These are phyloP conservation scores for Aspergillus fumigatus DNA, from an alignment of 2,329 filamentous ascomycete species.

Conservation along the genomic window DNA sequence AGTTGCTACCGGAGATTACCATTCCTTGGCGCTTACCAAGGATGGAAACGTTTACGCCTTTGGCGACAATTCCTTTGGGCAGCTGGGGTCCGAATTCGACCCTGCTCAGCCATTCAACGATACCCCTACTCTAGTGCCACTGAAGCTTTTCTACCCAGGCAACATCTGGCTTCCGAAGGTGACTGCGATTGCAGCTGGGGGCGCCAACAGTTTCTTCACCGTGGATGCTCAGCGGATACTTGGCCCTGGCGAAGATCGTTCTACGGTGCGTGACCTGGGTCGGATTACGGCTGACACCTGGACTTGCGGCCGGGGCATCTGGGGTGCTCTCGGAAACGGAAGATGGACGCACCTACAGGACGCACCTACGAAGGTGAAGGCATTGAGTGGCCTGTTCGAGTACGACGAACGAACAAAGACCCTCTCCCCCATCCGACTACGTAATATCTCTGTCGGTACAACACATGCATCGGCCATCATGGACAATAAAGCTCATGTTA, in stretches of 20 bases:
- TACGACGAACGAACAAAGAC: conserved; percentile 70
- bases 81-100: conserved; percentile 75
- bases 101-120: conserved; percentile 60
- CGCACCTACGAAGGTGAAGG: conserved; percentile 73
- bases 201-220: conserved; percentile 80
- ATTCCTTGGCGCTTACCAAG: conserved; percentile 74
- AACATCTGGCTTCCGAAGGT: conserved; percentile 61
- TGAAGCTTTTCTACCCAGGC: conserved; percentile 67
- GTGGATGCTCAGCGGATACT: conserved; percentile 68
- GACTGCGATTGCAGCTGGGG: conserved; percentile 78
- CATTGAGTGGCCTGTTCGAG: conserved; percentile 77
- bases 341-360: conserved; percentile 84
- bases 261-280: conserved; percentile 44
- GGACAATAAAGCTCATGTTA: conserved; percentile 70
- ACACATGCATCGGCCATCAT: conserved; percentile 80
- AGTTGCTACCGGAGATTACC: conserved; percentile 80
- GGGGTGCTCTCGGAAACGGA: conserved; percentile 76
- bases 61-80: conserved; percentile 87
- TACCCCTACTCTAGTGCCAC: conserved; percentile 64
- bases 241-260: conserved; percentile 40
- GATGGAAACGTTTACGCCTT: conserved; percentile 78
- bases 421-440: conserved; percentile 72
- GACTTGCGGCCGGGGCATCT: conserved; percentile 81
- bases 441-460: conserved; percentile 67
- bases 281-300: conserved; percentile 71